These are phyloP conservation scores for Naganishia cerealis DNA, from an alignment of 1,284 basidiomycete genomes.

Conservation along the genomic window DNA sequence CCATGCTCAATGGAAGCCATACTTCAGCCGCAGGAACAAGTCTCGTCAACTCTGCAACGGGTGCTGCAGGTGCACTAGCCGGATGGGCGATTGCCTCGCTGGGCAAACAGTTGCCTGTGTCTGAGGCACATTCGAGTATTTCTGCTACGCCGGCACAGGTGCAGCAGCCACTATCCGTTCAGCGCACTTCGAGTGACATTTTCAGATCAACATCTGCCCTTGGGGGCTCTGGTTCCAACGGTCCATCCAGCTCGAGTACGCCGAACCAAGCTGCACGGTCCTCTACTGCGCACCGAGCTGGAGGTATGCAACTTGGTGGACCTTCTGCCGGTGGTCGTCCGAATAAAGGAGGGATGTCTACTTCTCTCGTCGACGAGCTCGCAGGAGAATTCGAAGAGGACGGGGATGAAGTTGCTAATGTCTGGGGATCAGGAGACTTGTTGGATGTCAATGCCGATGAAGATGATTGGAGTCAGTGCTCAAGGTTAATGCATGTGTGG, in stretches of 20 bases:
- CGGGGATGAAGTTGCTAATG: conserved; percentile 57
- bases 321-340: conserved; percentile 24
- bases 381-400: conserved; percentile 58
- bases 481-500: conserved; percentile 13
- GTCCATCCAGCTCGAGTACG: conserved; percentile 6
- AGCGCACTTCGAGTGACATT: conserved; percentile 23
- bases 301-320: conserved; percentile 29
- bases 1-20: conserved; percentile 50
- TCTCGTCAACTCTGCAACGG: conserved; percentile 78
- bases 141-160: conserved; percentile 43
- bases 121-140: conserved; percentile 71
- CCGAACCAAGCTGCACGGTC: conserved; percentile 6
- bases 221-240: conserved; percentile 16
- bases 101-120: conserved; percentile 64
- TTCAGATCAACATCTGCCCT: conserved; percentile 28
- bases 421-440: conserved; percentile 70
- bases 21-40: conserved; percentile 49
- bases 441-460: conserved; percentile 88
- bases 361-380: conserved; percentile 63
- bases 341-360: conserved; percentile 66
- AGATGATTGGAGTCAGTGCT: conserved; percentile 80
- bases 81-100: conserved; percentile 91
- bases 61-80: conserved; percentile 83
- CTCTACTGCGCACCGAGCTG: not conserved
- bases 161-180: conserved; percentile 35